Conservation (phyloP, 805 yeast genomes). For the Yarrowia sp. region DNA sequence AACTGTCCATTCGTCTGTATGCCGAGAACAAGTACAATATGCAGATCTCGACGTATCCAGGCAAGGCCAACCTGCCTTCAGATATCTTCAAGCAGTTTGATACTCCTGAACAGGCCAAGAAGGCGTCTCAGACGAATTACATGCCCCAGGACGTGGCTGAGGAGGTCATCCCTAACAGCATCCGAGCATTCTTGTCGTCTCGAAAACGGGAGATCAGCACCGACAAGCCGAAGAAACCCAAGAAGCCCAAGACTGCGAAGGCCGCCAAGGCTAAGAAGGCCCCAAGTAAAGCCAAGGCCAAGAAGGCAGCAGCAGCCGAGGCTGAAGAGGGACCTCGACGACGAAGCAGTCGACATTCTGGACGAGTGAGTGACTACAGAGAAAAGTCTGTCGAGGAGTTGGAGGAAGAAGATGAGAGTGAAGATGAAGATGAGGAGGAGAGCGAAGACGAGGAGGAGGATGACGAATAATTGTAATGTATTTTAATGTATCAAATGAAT, state of each 20-base stretch:
- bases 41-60: slow-evolving; percentile 76
- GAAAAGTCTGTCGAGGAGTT: slow-evolving; percentile 42
- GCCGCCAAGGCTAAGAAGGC: slow-evolving; percentile 39
- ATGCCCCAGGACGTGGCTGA: slow-evolving; percentile 57
- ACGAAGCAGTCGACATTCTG: slow-evolving; percentile 43
- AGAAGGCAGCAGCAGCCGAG: slow-evolving; percentile 35
- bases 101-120: slow-evolving; percentile 64
- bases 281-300: slow-evolving; percentile 4
- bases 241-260: slow-evolving; percentile 43
- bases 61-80: slow-evolving; percentile 69
- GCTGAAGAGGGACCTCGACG: slow-evolving; percentile 41
- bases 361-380: slow-evolving; percentile 38
- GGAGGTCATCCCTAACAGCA: slow-evolving; percentile 35
- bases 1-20: slow-evolving; percentile 64
- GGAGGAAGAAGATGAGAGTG: slow-evolving; percentile 43
- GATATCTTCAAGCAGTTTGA: slow-evolving; percentile 73
- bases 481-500: not conserved
- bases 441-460: slow-evolving; percentile 44
- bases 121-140: slow-evolving; percentile 61
- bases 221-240: slow-evolving; percentile 12
- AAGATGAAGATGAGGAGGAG: slow-evolving; percentile 40
- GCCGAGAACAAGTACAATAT: slow-evolving; percentile 70
- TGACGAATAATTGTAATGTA: slow-evolving; percentile 3
- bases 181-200: slow-evolving; percentile 29
- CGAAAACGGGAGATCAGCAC: slow-evolving; percentile 24